A percentile compares a stretch with the other conserved stretches of the same genome.
phyloP scores from a whole-genome alignment of 306 rosid species.

The Acacia melanoxylon region DNA sequence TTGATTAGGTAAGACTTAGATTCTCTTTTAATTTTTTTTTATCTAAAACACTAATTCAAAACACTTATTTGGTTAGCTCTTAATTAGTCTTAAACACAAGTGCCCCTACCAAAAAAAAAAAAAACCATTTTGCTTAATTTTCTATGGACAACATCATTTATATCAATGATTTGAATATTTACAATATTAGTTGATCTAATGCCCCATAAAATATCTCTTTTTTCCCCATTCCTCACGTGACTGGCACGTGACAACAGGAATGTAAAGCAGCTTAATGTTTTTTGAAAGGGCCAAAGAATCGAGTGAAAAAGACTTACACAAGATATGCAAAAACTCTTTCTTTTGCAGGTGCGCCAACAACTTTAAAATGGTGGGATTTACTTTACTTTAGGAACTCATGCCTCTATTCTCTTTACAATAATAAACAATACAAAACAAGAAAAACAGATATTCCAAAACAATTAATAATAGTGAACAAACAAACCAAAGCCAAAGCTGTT shows the following conservation, averaged over 20 bases:
- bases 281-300: conserved; percentile 64
- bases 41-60: not conserved
- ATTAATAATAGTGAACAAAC: conserved; percentile 33
- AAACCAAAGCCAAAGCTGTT: conserved; percentile 43
- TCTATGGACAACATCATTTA: no score
- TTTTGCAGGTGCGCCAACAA: conserved; percentile 56
- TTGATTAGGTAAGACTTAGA: not conserved
- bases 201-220: not conserved
- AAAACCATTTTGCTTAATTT: no score
- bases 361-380: conserved; percentile 61
- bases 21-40: not conserved
- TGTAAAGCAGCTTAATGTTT: conserved; percentile 30
- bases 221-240: not conserved
- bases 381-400: conserved; percentile 64
- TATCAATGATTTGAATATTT: not conserved
- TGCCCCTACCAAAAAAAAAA: no score
- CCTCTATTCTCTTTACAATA: conserved; percentile 44
- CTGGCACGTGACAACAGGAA: conserved; percentile 37
- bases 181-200: not conserved
- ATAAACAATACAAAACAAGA: not conserved
- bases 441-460: conserved; percentile 32
- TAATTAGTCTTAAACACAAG: no score
- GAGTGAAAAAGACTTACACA: conserved; percentile 53
- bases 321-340: conserved; percentile 49
- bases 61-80: not conserved